Percentiles rank a stretch among this genome's conserved stretches.
Conservation (phyloP, 768 basidiomycete genomes). For the Boletus rubescentipes region DNA sequence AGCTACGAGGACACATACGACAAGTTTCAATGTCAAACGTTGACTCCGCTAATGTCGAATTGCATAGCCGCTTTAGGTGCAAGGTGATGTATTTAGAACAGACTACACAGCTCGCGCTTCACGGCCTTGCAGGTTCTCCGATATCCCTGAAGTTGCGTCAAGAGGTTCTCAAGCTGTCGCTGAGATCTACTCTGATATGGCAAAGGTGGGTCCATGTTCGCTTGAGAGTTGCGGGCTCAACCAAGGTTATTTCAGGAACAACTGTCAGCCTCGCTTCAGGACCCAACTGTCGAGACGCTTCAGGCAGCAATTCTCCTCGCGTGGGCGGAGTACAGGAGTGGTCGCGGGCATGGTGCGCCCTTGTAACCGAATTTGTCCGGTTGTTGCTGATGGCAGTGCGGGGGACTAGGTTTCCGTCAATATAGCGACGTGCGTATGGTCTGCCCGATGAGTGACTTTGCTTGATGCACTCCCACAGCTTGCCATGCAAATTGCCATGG, state of each 20-base stretch:
- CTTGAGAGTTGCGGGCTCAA: conserved; percentile 4
- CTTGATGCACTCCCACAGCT: conserved; percentile 54
- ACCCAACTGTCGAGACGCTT: conserved; percentile 65
- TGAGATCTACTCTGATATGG: conserved; percentile 65
- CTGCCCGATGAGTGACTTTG: conserved; percentile 12
- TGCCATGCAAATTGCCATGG: conserved; percentile 69
- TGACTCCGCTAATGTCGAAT: conserved; percentile 56
- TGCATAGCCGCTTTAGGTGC: conserved; percentile 62
- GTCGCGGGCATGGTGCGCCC: conserved; percentile 52
- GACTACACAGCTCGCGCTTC: background rate
- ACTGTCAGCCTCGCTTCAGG: conserved; percentile 50
- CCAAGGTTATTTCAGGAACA: conserved; percentile 42
- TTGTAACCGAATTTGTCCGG: background rate
- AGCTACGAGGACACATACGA: conserved; percentile 63
- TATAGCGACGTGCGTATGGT: conserved; percentile 38
- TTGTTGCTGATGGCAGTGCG: conserved; percentile 6
- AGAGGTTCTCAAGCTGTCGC: conserved; percentile 63
- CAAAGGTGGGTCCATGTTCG: conserved; percentile 51
- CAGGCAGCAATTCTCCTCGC: conserved; percentile 72
- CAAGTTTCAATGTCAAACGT: conserved; percentile 56
- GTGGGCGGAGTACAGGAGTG: conserved; percentile 74
- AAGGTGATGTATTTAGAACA: conserved; percentile 40
- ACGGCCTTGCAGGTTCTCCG: conserved; percentile 47
- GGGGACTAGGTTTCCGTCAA: conserved; percentile 41
- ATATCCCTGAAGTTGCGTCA: conserved; percentile 54